Evolutionary conservation across 192 early-diverging fungal species (phyloP).

Genomic region (Mortierella antarctica): DNA sequence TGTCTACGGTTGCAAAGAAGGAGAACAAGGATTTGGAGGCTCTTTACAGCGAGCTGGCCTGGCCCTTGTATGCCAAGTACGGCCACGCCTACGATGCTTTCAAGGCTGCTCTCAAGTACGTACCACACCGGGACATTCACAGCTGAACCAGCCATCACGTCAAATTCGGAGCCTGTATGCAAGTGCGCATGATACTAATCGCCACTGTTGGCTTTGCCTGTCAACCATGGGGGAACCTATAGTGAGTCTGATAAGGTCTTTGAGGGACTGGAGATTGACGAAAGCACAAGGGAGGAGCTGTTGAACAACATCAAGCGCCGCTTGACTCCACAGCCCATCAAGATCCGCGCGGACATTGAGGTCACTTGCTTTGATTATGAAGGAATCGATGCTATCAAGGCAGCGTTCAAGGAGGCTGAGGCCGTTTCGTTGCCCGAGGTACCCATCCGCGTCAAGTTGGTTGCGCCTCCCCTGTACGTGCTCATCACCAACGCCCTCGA

Average conservation of each 20-base stretch:
- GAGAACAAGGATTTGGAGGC: conserved; percentile 83
- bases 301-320: conserved; percentile 86
- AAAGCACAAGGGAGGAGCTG: conserved; percentile 77
- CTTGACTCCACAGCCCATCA: conserved; percentile 95
- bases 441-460: conserved; percentile 83
- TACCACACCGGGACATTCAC: not conserved
- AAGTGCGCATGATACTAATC: too few species aligned
- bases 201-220: conserved; percentile 25
- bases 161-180: too few species aligned
- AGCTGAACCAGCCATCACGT: too few species aligned
- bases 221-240: conserved; percentile 86
- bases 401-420: conserved; percentile 88
- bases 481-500: conserved; percentile 88
- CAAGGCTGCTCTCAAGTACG: conserved; percentile 89
- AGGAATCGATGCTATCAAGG: conserved; percentile 95
- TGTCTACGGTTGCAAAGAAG: conserved; percentile 91
- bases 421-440: conserved; percentile 76
- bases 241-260: conserved; percentile 90
- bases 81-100: conserved; percentile 98
- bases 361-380: conserved; percentile 93
- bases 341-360: conserved; percentile 96
- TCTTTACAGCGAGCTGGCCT: conserved; percentile 86
- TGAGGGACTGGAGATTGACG: conserved; percentile 77
- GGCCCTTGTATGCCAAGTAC: conserved; percentile 96
- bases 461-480: conserved; percentile 97